Percentiles rank a stretch among this genome's conserved stretches.
Conservation (phyloP, 1,284 basidiomycete species). For the Somion occarium region DNA sequence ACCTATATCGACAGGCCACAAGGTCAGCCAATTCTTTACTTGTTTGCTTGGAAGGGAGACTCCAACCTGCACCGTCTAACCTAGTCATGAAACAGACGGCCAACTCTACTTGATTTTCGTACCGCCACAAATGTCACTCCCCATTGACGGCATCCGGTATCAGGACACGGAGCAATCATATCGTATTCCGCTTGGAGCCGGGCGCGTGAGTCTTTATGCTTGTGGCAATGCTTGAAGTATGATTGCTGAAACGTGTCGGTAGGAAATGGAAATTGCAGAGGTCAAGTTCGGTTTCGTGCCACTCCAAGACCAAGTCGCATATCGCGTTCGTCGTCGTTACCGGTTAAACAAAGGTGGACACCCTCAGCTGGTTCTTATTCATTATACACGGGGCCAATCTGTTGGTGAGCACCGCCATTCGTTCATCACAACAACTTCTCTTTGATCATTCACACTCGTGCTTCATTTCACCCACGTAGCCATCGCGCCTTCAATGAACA, state of each 20-base stretch:
- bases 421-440: conserved; percentile 1
- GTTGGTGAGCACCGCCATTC: conserved; percentile 42
- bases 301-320: conserved; percentile 51
- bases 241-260: conserved; percentile 1
- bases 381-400: conserved; percentile 61
- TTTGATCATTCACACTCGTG: conserved; percentile 5
- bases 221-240: conserved; percentile 6
- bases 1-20: conserved; percentile 67
- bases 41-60: not conserved
- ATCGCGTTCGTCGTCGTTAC: conserved; percentile 61
- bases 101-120: conserved; percentile 59
- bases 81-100: conserved; percentile 43
- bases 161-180: conserved; percentile 63
- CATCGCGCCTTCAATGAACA: conserved; percentile 51
- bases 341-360: conserved; percentile 68
- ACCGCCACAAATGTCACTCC: conserved; percentile 48
- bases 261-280: conserved; percentile 75
- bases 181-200: conserved; percentile 40
- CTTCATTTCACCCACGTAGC: conserved; percentile 34
- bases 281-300: conserved; percentile 73
- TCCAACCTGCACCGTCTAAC: not conserved
- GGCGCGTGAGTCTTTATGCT: conserved; percentile 34
- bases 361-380: conserved; percentile 61
- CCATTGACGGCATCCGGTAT: conserved; percentile 68
- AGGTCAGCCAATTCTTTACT: conserved; percentile 36